Evolutionary conservation across 331 rosid genomes (phyloP).

Genomic region (Erythrophleum ivorense): DNA sequence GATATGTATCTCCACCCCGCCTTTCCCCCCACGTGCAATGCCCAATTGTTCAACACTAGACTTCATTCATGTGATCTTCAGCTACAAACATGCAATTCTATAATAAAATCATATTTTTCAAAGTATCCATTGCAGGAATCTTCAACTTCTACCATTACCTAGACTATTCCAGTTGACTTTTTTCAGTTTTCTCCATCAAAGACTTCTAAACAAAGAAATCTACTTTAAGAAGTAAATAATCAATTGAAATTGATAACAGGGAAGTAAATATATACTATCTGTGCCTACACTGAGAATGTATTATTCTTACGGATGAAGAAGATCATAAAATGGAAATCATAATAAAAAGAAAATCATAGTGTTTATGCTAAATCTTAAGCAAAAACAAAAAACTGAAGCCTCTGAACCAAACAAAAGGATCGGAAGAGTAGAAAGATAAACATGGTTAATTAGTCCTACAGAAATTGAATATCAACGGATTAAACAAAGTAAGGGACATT

Average conservation of each 20-base stretch:
- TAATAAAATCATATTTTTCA: conserved; percentile 37
- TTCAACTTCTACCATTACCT: conserved; percentile 38
- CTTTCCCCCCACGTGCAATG: conserved; percentile 55
- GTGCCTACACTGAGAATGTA: conserved; percentile 30
- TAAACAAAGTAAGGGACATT: conserved; percentile 64
- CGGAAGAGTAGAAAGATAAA: conserved; percentile 4
- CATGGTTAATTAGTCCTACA: conserved; percentile 40
- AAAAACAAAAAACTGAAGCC: conserved; percentile 8
- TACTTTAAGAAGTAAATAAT: neutral
- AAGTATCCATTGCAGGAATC: conserved; percentile 28
- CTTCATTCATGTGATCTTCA: conserved; percentile 48
- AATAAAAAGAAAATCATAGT: conserved; percentile 14
- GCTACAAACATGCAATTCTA: conserved; percentile 40
- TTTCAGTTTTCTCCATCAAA: conserved; percentile 5
- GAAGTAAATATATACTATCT: conserved; percentile 21
- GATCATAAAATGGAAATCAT: conserved; percentile 25
- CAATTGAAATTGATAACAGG: neutral
- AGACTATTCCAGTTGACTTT: conserved; percentile 39
- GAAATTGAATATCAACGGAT: conserved; percentile 25
- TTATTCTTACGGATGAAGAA: conserved; percentile 24
- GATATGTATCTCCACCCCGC: conserved; percentile 41
- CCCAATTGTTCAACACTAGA: conserved; percentile 38
- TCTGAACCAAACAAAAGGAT: conserved; percentile 30
- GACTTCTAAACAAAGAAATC: neutral
- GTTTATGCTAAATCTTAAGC: conserved; percentile 34